A percentile compares a stretch with the other conserved stretches of the same genome.
Evolutionary conservation across 106 monocot species (phyloP).

Genomic region (Dactylorhiza incarnata): DNA sequence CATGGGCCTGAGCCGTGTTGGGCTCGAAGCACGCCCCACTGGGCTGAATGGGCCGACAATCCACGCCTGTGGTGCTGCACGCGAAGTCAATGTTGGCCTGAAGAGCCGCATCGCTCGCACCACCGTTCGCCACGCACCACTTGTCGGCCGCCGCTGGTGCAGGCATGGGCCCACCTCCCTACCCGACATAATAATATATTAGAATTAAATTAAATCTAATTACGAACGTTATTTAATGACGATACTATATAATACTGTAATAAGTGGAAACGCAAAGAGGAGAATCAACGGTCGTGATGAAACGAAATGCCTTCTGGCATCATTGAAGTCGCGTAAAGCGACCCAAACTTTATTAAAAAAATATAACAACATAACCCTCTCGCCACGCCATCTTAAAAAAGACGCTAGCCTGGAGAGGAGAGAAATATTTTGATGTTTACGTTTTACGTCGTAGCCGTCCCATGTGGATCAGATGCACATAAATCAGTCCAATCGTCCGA

Average conservation of each 20-base stretch:
- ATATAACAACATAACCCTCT: neutral
- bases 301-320: no score
- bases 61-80: conserved; percentile 35
- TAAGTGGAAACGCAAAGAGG: no score
- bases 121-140: conserved; percentile 56
- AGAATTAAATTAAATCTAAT: no score
- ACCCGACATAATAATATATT: no score
- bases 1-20: conserved; percentile 37
- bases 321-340: neutral
- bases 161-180: neutral
- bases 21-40: conserved; percentile 53
- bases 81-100: conserved; percentile 61
- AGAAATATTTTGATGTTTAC: neutral
- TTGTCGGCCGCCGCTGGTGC: conserved; percentile 4
- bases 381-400: neutral
- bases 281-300: no score
- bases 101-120: conserved; percentile 20
- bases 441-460: neutral
- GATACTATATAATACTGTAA: no score
- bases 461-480: neutral
- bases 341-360: neutral
- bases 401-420: neutral
- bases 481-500: neutral
- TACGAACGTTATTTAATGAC: no score
- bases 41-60: conserved; percentile 42